These are phyloP conservation scores for Peniophora sp. DNA, from an alignment of 1,284 basidiomycete genomes.

Conservation along the genomic window DNA sequence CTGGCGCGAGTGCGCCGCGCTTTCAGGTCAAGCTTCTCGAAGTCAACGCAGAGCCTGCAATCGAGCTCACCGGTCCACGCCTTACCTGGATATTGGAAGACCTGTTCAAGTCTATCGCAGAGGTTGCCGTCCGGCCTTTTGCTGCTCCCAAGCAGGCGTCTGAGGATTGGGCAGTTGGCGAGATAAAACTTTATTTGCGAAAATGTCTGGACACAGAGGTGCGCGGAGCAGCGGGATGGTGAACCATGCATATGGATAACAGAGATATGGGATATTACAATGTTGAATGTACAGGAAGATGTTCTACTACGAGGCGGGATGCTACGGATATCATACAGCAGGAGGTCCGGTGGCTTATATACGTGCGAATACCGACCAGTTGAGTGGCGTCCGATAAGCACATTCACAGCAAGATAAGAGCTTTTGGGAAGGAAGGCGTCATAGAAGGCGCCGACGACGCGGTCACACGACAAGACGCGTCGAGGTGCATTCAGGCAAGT, in stretches of 20 bases:
- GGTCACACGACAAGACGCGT: neutral
- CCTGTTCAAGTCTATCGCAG: conserved; percentile 69
- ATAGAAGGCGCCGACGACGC: neutral
- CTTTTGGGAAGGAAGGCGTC: neutral
- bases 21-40: conserved; percentile 80
- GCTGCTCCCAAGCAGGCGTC: conserved; percentile 21
- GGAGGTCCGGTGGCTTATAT: conserved; percentile 11
- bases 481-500: conserved; percentile 41
- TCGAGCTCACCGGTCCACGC: conserved; percentile 86
- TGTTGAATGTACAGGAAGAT: neutral
- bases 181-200: conserved; percentile 8
- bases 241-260: neutral
- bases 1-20: conserved; percentile 9
- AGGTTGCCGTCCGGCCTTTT: conserved; percentile 66
- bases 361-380: conserved; percentile 8
- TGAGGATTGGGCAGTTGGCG: conserved; percentile 7
- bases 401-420: neutral
- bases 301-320: neutral
- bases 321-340: neutral
- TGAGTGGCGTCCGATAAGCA: conserved; percentile 4
- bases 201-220: conserved; percentile 23
- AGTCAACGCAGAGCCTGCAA: conserved; percentile 94
- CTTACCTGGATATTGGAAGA: conserved; percentile 76
- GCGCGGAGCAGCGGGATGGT: conserved; percentile 20
- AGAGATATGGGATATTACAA: too few species aligned